Conservation (phyloP, 108 stramenopile species). For the Schizochytrium sp. region DNA sequence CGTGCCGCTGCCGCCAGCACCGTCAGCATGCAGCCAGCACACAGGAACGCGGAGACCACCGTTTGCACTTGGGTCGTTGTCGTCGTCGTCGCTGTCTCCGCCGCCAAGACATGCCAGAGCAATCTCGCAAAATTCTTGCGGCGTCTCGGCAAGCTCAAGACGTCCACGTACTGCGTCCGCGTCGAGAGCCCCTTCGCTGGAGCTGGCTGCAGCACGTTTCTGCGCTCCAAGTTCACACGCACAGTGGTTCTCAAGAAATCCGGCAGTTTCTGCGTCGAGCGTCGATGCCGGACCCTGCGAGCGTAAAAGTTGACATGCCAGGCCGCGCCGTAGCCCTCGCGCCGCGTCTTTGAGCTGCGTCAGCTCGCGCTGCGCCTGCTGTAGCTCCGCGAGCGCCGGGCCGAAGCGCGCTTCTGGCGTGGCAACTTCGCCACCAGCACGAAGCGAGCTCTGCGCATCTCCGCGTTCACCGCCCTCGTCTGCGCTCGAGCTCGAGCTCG, state of each 20-base stretch:
- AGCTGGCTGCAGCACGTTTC: too few species aligned
- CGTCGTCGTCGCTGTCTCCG: not conserved
- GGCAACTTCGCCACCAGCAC: not conserved
- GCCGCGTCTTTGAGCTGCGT: not conserved
- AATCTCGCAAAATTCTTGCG: too few species aligned
- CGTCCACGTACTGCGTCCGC: too few species aligned
- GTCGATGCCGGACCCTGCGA: not conserved
- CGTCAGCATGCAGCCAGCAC: not conserved
- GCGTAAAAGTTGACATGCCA: not conserved
- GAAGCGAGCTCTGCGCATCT: not conserved
- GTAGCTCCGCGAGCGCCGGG: not conserved
- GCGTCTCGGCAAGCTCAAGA: too few species aligned
- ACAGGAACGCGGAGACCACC: not conserved
- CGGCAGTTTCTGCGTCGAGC: too few species aligned
- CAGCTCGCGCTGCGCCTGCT: not conserved
- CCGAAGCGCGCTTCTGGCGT: not conserved
- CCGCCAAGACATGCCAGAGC: not conserved
- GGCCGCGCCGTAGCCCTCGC: not conserved
- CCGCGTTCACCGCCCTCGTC: not conserved
- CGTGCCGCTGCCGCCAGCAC: not conserved
- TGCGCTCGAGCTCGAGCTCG: not conserved
- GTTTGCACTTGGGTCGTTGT: not conserved
- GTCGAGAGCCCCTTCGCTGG: too few species aligned
- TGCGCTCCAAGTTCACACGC: too few species aligned
- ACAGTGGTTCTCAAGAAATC: too few species aligned